Conservation (phyloP, 148 eudicot species). For the Spergularia marina region DNA sequence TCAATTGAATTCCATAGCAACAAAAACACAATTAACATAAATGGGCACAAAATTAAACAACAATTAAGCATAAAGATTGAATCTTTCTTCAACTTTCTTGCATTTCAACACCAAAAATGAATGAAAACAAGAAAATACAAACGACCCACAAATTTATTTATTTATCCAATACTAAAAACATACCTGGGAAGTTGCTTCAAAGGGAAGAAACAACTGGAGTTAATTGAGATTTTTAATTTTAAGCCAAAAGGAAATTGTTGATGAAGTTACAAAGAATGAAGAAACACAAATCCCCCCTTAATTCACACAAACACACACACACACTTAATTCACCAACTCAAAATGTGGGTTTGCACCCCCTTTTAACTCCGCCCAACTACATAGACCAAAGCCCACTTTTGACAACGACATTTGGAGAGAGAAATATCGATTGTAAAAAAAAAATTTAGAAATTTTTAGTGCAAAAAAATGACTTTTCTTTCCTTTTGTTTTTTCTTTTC, state of each 20-base stretch:
- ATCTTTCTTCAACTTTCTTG: slow-evolving; percentile 17
- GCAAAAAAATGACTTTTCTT: slow-evolving; percentile 36
- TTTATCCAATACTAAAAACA: slow-evolving; percentile 6
- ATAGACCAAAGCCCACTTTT: slow-evolving; percentile 32
- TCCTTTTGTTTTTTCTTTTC: neutral
- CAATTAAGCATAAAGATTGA: slow-evolving; percentile 11
- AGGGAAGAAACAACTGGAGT: slow-evolving; percentile 3
- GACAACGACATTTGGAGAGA: slow-evolving; percentile 38
- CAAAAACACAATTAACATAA: neutral
- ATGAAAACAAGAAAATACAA: neutral
- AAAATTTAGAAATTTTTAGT: slow-evolving; percentile 6
- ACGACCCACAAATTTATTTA: neutral
- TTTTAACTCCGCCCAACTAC: slow-evolving; percentile 39
- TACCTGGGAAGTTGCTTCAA: slow-evolving; percentile 33
- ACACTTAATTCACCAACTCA: slow-evolving; percentile 9
- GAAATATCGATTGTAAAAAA: neutral
- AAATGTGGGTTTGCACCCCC: slow-evolving; percentile 16
- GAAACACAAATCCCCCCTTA: neutral
- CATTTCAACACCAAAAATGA: slow-evolving; percentile 15
- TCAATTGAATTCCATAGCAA: neutral
- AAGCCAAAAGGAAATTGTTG: neutral
- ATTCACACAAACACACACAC: neutral
- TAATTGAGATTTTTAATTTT: neutral
- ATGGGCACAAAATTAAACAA: neutral
- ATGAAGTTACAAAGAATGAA: neutral